Conservation (phyloP, 2,329 filamentous ascomycete genomes). For the Calonectria leucothoes region DNA sequence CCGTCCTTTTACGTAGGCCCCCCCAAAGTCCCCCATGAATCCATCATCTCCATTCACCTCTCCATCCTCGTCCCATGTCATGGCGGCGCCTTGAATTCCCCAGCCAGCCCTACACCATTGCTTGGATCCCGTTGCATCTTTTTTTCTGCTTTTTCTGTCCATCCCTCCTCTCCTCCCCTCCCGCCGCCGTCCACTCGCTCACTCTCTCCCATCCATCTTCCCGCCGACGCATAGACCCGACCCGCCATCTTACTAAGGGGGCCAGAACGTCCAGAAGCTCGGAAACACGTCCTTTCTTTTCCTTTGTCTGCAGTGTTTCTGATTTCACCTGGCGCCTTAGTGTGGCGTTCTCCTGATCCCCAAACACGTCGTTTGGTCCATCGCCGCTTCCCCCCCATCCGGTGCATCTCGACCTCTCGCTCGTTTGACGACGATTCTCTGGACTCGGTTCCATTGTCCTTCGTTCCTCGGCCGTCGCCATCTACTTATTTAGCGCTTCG, state of each 20-base stretch:
- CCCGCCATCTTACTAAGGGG: background rate
- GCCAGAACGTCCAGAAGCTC: background rate
- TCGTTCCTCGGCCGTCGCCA: constrained; percentile 1
- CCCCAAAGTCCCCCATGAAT: constrained; percentile 12
- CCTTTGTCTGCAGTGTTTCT: constrained; percentile 29
- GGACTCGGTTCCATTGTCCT: background rate
- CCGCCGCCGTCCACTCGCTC: background rate
- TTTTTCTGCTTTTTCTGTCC: constrained; percentile 5
- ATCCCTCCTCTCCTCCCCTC: background rate
- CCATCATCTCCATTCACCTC: constrained; percentile 28
- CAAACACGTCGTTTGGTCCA: constrained; percentile 15
- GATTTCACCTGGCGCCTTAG: constrained; percentile 18
- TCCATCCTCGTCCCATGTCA: constrained; percentile 26
- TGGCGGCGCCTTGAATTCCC: constrained; percentile 28
- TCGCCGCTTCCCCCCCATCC: background rate
- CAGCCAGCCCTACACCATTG: constrained; percentile 28
- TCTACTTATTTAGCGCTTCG: background rate
- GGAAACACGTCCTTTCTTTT: constrained; percentile 25
- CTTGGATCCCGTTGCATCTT: constrained; percentile 21
- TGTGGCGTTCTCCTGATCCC: constrained; percentile 28
- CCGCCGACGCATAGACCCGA: constrained; percentile 11
- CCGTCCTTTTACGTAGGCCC: background rate
- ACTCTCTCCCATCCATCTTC: background rate
- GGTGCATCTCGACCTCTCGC: constrained; percentile 1
- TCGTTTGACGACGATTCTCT: constrained; percentile 3